Base-by-base conservation (phyloP, 305 asterid genomes). In the Fraxinus greggii region DNA sequence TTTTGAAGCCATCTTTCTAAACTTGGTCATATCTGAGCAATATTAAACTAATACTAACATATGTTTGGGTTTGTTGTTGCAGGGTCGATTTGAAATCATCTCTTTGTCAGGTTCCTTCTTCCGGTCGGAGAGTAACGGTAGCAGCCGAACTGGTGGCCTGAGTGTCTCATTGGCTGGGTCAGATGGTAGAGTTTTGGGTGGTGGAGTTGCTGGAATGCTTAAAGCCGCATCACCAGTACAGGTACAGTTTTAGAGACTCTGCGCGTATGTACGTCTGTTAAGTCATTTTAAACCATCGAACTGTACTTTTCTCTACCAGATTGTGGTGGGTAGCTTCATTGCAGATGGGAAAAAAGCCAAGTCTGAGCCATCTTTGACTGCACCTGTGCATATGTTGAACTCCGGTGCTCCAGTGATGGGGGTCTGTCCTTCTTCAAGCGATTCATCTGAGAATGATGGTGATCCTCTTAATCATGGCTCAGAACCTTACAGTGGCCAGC, bases 151-250 rank as follows among this genome's bases (percentile, higher is more conserved):
- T 26, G 88, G 92, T 48, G 86, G 86, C 19, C 87, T 95, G 87
- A 92, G 93, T 13, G 93, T 95, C 76, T 94, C 97, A 0, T 63
- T 95, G 88, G 97, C 98, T 54, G 95, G 97, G 40, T 45, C 94
- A 35, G 97, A 94, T 73, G 97, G 97, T 65, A 88, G 91, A 78
- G 98, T 95, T 45, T 80, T 93, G 87, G 99, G 97, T 29, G 99
- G 99, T 54, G 95, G 96, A 75, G 97, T 95, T 79, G 93, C 94
- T 6, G 99, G 98, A 67, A 23, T 81, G 80, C 97, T 95, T 24
- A 84, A 85, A 88, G 99, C 99, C 23, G 98, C 98, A 45, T 84
- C 98, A n/a, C 88, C 91, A 0, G 94, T 94, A 76, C 99, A 95
- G 97, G 99, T 95, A 79, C 54, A n/a, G 9, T 38, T 80, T 28